phyloP scores from a whole-genome alignment of 2,329 filamentous ascomycete species.

The Exophiala bonariae region DNA sequence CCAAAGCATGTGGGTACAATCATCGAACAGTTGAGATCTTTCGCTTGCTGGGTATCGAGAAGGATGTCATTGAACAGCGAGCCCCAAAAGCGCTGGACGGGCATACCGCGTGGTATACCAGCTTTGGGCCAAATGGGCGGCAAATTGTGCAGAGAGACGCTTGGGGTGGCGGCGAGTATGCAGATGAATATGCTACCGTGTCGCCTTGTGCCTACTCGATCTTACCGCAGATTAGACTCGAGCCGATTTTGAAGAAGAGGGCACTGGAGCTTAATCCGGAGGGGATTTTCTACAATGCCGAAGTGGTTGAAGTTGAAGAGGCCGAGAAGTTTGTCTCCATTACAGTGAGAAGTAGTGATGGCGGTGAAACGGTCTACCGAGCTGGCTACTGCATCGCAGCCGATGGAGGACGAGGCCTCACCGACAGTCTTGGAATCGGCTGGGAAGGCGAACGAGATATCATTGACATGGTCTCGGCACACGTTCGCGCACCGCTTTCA shows the following conservation, averaged over 20 bases:
- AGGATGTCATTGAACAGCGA: constrained; percentile 28
- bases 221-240: constrained; percentile 38
- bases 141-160: constrained; percentile 33
- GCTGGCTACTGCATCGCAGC: constrained; percentile 35
- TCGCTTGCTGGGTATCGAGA: constrained; percentile 33
- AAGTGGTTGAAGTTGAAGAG: constrained; percentile 30
- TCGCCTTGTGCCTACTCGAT: constrained; percentile 33
- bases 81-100: constrained; percentile 29
- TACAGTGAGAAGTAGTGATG: constrained; percentile 18
- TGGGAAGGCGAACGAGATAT: constrained; percentile 35
- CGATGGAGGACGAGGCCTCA: constrained; percentile 35
- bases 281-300: constrained; percentile 30
- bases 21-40: constrained; percentile 30
- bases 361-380: constrained; percentile 10
- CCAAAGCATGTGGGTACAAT: constrained; percentile 35
- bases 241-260: constrained; percentile 34
- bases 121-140: constrained; percentile 31
- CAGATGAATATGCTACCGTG: constrained; percentile 27
- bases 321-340: constrained; percentile 26
- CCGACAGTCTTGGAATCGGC: constrained; percentile 32
- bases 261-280: constrained; percentile 33
- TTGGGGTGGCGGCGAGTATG: constrained; percentile 32
- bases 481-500: constrained; percentile 33
- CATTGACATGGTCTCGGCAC: constrained; percentile 36
- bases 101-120: constrained; percentile 35